A percentile compares a stretch with the other conserved stretches of the same genome.
Evolutionary conservation across 805 yeast species (phyloP).

Genomic region (Cyberlindnera americana): DNA sequence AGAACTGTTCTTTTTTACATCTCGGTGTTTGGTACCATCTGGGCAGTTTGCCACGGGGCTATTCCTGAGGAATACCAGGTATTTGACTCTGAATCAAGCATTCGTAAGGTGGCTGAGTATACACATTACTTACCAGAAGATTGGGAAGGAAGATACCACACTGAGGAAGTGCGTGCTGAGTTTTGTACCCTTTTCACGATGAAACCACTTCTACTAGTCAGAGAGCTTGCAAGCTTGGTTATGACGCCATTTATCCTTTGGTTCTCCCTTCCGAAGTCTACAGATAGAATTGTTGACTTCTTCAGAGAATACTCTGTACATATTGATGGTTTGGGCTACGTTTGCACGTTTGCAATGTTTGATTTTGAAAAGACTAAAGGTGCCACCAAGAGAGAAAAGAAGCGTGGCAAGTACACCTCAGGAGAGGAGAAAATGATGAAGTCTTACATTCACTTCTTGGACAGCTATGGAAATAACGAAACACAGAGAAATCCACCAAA

Average conservation of each 20-base stretch:
- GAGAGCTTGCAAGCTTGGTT: constrained; percentile 78
- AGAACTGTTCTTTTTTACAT: constrained; percentile 83
- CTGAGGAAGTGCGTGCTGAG: constrained; percentile 78
- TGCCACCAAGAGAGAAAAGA: constrained; percentile 28
- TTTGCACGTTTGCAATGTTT: constrained; percentile 92
- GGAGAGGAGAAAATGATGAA: constrained; percentile 85
- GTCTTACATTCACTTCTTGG: constrained; percentile 82
- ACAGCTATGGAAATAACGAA: constrained; percentile 62
- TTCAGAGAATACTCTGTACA: constrained; percentile 86
- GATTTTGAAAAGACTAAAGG: constrained; percentile 61
- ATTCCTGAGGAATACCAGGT: constrained; percentile 62
- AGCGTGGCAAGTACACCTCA: constrained; percentile 38
- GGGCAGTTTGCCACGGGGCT: constrained; percentile 77
- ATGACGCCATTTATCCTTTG: constrained; percentile 89
- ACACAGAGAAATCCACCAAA: constrained; percentile 28
- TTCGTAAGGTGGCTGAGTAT: constrained; percentile 73
- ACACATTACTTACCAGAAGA: constrained; percentile 87
- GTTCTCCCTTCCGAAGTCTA: constrained; percentile 69
- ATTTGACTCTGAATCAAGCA: constrained; percentile 91
- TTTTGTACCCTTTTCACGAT: constrained; percentile 77
- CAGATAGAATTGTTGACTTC: constrained; percentile 82
- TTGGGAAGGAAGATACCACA: constrained; percentile 85
- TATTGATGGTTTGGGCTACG: constrained; percentile 92
- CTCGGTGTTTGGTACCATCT: constrained; percentile 80
- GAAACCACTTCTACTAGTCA: constrained; percentile 61